Percentiles rank a stretch among this genome's conserved stretches.
phyloP scores from a whole-genome alignment of 2,329 filamentous ascomycete species.

The Lasiodiplodia gonubiensis region DNA sequence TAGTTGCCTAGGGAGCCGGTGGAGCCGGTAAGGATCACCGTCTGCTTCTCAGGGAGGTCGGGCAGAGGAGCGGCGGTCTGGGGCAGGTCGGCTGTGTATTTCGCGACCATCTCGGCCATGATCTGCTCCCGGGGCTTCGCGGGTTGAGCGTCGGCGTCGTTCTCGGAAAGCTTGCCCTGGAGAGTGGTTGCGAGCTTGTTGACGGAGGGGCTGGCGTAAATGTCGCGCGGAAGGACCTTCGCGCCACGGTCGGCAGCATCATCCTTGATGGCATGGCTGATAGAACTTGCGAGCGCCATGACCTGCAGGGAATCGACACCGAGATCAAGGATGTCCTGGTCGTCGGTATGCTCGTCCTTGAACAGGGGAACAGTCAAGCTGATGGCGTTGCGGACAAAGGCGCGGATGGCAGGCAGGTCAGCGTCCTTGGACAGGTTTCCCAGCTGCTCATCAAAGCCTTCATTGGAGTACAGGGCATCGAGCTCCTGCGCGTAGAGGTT shows the following conservation, averaged over 20 bases:
- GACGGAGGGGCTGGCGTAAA: slow-evolving; percentile 43
- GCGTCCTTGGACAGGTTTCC: slow-evolving; percentile 23
- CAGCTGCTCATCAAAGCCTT: slow-evolving; percentile 26
- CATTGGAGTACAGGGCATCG: slow-evolving; percentile 48
- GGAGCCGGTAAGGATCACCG: slow-evolving; percentile 32
- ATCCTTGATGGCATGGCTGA: slow-evolving; percentile 32
- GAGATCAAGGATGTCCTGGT: slow-evolving; percentile 39
- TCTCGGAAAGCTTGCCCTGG: slow-evolving; percentile 7
- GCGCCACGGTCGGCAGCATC: slow-evolving; percentile 14
- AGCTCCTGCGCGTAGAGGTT: slow-evolving; percentile 53
- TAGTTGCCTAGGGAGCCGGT: slow-evolving; percentile 32
- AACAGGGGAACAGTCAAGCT: slow-evolving; percentile 21
- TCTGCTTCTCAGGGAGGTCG: slow-evolving; percentile 18
- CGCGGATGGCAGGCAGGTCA: slow-evolving; percentile 27
- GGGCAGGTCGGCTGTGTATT: slow-evolving; percentile 38
- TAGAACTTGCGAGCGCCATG: slow-evolving; percentile 33
- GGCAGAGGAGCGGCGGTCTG: neutral
- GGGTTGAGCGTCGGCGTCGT: neutral
- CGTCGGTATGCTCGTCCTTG: slow-evolving; percentile 24
- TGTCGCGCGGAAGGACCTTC: slow-evolving; percentile 35
- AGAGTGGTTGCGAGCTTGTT: slow-evolving; percentile 34
- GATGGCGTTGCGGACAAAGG: slow-evolving; percentile 31
- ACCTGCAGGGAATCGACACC: slow-evolving; percentile 45
- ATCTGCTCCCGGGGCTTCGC: slow-evolving; percentile 31
- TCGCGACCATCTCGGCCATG: slow-evolving; percentile 39